These are phyloP conservation scores for Boletales sp. DNA, from an alignment of 768 basidiomycete genomes.

Conservation along the genomic window DNA sequence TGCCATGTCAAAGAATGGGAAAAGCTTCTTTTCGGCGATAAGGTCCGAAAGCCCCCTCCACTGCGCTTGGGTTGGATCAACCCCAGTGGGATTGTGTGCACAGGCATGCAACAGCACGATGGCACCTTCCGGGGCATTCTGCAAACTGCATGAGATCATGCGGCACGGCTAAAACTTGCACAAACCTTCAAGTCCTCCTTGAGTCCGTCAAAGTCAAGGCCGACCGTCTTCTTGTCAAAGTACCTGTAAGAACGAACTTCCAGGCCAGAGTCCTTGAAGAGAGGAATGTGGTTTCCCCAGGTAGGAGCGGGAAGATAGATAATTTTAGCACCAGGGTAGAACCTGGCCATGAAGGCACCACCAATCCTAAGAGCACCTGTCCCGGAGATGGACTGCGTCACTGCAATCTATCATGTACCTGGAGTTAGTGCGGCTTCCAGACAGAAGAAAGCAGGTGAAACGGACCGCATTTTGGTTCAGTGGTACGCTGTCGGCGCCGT, in stretches of 20 bases:
- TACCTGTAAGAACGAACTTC: constrained; percentile 93
- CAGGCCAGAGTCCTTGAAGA: constrained; percentile 92
- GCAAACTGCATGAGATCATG: constrained; percentile 9
- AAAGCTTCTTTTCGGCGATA: constrained; percentile 82
- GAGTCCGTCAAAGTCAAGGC: constrained; percentile 87
- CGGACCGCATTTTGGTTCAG: constrained; percentile 70
- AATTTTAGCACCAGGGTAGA: constrained; percentile 80
- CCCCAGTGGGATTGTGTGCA: constrained; percentile 98
- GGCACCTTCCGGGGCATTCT: constrained; percentile 72
- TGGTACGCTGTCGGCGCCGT: constrained; percentile 76
- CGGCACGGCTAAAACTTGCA: constrained; percentile 3
- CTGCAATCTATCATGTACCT: constrained; percentile 55
- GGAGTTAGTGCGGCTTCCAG: neutral
- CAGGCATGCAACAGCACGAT: constrained; percentile 94
- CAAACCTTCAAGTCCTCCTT: constrained; percentile 81
- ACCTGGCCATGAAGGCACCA: constrained; percentile 84
- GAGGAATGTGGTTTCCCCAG: constrained; percentile 95
- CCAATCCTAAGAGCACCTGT: constrained; percentile 97
- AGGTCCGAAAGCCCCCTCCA: constrained; percentile 90
- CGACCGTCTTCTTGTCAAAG: constrained; percentile 89
- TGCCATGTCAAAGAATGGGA: constrained; percentile 99
- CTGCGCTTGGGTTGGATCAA: constrained; percentile 91
- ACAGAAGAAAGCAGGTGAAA: constrained; percentile 12
- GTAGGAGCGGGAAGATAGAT: constrained; percentile 93
- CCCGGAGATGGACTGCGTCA: constrained; percentile 94